Evolutionary conservation across 139 green algal species (phyloP).

Genomic region (Pleodorina starrii): DNA sequence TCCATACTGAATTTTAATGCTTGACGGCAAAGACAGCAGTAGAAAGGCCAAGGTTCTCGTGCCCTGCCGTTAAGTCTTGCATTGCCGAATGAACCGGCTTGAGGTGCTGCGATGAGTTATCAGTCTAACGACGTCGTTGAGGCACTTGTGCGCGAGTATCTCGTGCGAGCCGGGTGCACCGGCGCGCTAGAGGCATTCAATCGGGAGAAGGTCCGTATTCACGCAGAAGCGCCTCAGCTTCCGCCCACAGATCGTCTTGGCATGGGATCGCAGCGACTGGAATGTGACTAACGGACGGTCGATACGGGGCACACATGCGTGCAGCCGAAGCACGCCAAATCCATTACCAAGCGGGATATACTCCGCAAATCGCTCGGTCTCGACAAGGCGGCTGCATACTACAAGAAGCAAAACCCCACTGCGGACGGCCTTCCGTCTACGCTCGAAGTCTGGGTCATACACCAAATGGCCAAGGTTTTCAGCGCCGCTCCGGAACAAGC

Average conservation of each 20-base stretch:
- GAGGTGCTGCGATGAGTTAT: constrained; percentile 10
- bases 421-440: constrained; percentile 4
- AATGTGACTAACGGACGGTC: neutral
- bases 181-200: neutral
- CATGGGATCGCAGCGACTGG: no score
- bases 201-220: constrained; percentile 18
- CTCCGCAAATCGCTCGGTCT: constrained; percentile 32
- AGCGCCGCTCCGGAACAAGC: neutral
- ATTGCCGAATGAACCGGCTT: no score
- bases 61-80: no score
- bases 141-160: constrained; percentile 31
- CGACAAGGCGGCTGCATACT: constrained; percentile 12
- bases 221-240: no score
- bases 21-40: no score
- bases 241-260: no score
- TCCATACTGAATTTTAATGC: no score
- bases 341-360: constrained; percentile 42
- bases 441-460: constrained; percentile 40
- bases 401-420: constrained; percentile 31
- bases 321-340: constrained; percentile 30
- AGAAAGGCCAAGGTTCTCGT: no score
- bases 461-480: constrained; percentile 24
- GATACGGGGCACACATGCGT: neutral
- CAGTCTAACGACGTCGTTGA: neutral
- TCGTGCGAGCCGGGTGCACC: constrained; percentile 15